Evolutionary conservation across 2,329 filamentous ascomycete genomes (phyloP).

Genomic region (Fusarium sp.): DNA sequence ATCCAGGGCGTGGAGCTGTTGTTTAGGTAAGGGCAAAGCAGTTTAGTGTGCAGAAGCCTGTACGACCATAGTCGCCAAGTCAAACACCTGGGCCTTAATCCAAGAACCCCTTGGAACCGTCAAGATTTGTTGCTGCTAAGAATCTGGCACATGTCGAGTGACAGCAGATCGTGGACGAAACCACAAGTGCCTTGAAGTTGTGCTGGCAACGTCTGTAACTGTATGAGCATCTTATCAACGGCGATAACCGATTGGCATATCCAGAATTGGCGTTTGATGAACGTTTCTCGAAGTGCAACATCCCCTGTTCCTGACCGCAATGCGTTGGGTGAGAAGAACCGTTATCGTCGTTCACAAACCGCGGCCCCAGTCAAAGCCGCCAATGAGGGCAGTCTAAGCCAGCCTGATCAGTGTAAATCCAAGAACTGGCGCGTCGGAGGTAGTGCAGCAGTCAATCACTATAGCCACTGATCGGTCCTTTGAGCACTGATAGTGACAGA

Average conservation of each 20-base stretch:
- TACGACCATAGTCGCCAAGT: conserved; percentile 42
- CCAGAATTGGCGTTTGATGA: conserved; percentile 30
- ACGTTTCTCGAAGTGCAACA: conserved; percentile 25
- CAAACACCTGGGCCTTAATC: conserved; percentile 37
- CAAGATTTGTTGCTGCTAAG: conserved; percentile 13
- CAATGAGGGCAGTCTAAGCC: conserved; percentile 27
- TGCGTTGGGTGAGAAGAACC: conserved; percentile 35
- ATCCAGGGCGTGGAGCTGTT: conserved; percentile 25
- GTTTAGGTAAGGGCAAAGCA: conserved; percentile 5
- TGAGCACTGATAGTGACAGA: conserved; percentile 25
- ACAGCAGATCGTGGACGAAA: conserved; percentile 31
- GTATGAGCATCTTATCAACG: conserved; percentile 14
- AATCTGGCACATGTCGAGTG: conserved; percentile 26
- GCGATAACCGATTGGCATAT: conserved; percentile 25
- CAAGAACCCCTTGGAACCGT: conserved; percentile 33
- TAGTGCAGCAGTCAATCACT: conserved; percentile 9
- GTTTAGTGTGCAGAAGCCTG: conserved; percentile 39
- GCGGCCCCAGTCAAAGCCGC: conserved; percentile 22
- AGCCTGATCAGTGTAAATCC: conserved; percentile 18
- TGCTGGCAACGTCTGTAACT: conserved; percentile 25
- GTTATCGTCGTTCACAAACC: conserved; percentile 26
- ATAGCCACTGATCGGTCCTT: conserved; percentile 13
- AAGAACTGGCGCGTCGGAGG: conserved; percentile 19
- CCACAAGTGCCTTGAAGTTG: conserved; percentile 29
- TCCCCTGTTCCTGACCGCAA: conserved; percentile 16